Percentiles rank a stretch among this genome's conserved stretches.
Conservation (phyloP, 2,329 filamentous ascomycete species). For the Dactylonectria macrodidyma region DNA sequence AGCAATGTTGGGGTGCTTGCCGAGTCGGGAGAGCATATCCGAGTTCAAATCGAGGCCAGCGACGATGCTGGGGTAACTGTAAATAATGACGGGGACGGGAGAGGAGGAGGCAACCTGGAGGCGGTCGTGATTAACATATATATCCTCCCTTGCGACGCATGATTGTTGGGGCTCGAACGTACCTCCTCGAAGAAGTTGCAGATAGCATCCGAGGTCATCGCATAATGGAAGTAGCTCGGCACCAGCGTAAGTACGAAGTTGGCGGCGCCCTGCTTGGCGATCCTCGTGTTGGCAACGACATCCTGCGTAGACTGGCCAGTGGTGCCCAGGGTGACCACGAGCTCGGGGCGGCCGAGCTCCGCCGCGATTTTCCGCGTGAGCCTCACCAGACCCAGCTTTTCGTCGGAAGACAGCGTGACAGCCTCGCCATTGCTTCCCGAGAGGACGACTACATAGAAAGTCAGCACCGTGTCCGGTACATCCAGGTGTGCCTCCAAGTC, state of each 20-base stretch:
- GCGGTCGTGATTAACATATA: too few species aligned
- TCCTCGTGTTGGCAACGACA: constrained; percentile 74
- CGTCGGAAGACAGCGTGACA: constrained; percentile 75
- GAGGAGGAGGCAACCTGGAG: constrained; percentile 66
- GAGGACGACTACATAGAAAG: constrained; percentile 66
- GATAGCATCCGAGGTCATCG: constrained; percentile 72
- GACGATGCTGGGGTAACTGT: constrained; percentile 80
- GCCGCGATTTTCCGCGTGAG: constrained; percentile 74
- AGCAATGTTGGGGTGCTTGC: constrained; percentile 75
- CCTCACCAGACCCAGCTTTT: constrained; percentile 73
- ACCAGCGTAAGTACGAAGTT: constrained; percentile 78
- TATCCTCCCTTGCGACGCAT: too few species aligned
- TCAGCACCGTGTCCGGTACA: too few species aligned
- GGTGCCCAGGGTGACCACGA: constrained; percentile 78
- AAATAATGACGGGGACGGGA: constrained; percentile 77
- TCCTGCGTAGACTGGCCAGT: constrained; percentile 78
- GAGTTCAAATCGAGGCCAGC: constrained; percentile 78
- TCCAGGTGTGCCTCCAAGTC: too few species aligned
- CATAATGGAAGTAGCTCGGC: constrained; percentile 78
- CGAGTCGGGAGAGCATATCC: constrained; percentile 72
- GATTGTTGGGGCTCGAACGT: too few species aligned
- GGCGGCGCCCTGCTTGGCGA: constrained; percentile 74
- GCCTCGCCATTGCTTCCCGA: constrained; percentile 84
- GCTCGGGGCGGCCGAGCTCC: constrained; percentile 66
- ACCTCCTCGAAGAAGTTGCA: constrained; percentile 71